Evolutionary conservation across 371 early-diverging fungal species (phyloP).

Genomic region (Saksenaea vasiformis): DNA sequence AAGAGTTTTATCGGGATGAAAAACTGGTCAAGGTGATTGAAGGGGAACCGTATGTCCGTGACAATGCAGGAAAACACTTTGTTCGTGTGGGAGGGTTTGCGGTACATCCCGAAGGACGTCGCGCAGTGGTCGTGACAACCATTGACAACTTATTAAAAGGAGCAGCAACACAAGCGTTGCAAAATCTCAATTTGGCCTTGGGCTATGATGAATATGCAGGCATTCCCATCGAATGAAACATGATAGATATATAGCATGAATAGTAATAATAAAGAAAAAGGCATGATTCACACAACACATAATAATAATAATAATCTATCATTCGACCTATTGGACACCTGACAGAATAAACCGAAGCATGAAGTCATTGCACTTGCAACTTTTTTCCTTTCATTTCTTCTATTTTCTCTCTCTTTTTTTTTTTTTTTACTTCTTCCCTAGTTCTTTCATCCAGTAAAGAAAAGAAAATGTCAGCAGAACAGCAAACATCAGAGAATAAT

Average conservation of each 20-base stretch:
- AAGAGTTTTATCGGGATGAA: conserved; percentile 75
- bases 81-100: conserved; percentile 92
- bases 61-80: conserved; percentile 84
- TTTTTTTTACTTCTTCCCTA: no score
- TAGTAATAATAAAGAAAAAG: neutral
- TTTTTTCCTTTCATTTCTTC: no score
- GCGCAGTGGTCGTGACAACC: conserved; percentile 90
- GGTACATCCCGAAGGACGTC: conserved; percentile 75
- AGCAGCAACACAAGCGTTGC: conserved; percentile 95
- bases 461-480: no score
- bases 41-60: conserved; percentile 82
- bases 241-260: no score
- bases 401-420: no score
- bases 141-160: conserved; percentile 96
- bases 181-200: conserved; percentile 81
- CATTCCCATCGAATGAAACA: conserved; percentile 61
- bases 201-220: conserved; percentile 84
- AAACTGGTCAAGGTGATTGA: conserved; percentile 78
- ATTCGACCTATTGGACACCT: no score
- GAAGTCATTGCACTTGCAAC: no score
- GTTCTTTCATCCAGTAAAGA: no score
- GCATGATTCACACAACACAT: no score
- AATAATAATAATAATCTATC: no score
- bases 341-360: no score
- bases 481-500: no score